Percentiles rank a stretch among this genome's conserved stretches.
These are phyloP conservation scores for Salvia miltiorrhiza DNA, from an alignment of 257 asterid genomes.

Conservation along the genomic window DNA sequence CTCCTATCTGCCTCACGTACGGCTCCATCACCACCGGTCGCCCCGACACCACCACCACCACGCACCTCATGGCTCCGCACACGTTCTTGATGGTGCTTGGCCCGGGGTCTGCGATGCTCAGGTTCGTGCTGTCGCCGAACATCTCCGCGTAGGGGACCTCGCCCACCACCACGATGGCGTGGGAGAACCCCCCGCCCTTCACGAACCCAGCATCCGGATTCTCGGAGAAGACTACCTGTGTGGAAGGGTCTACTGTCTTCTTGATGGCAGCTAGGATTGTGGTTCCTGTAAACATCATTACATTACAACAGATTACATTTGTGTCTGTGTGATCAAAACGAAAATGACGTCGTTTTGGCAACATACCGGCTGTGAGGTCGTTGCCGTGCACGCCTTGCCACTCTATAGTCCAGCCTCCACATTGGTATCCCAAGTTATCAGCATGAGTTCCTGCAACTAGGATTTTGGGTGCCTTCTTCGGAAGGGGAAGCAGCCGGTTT, in stretches of 20 bases:
- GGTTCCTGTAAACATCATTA: slow-evolving; percentile 47
- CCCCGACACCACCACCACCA: slow-evolving; percentile 73
- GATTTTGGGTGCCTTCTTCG: slow-evolving; percentile 60
- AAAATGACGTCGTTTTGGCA: not conserved
- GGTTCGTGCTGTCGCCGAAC: slow-evolving; percentile 60
- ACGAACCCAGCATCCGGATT: slow-evolving; percentile 52
- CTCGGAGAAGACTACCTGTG: slow-evolving; percentile 50
- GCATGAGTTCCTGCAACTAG: slow-evolving; percentile 86
- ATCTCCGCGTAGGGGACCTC: slow-evolving; percentile 69
- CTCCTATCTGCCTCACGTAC: slow-evolving; percentile 43
- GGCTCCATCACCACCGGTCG: slow-evolving; percentile 76
- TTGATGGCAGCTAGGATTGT: slow-evolving; percentile 66
- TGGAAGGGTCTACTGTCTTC: slow-evolving; percentile 69
- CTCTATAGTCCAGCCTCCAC: slow-evolving; percentile 93
- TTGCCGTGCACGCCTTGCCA: slow-evolving; percentile 87
- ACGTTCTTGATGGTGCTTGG: slow-evolving; percentile 49
- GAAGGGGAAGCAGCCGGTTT: slow-evolving; percentile 72
- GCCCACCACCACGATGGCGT: slow-evolving; percentile 77
- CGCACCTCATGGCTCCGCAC: slow-evolving; percentile 57
- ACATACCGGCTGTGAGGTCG: slow-evolving; percentile 62
- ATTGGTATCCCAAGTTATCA: slow-evolving; percentile 77
- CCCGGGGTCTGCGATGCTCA: slow-evolving; percentile 58
- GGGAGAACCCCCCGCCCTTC: slow-evolving; percentile 44
- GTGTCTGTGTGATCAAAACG: not conserved
- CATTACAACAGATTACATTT: not conserved